phyloP scores from a whole-genome alignment of 345 rosid species.

The Angophora floribunda region DNA sequence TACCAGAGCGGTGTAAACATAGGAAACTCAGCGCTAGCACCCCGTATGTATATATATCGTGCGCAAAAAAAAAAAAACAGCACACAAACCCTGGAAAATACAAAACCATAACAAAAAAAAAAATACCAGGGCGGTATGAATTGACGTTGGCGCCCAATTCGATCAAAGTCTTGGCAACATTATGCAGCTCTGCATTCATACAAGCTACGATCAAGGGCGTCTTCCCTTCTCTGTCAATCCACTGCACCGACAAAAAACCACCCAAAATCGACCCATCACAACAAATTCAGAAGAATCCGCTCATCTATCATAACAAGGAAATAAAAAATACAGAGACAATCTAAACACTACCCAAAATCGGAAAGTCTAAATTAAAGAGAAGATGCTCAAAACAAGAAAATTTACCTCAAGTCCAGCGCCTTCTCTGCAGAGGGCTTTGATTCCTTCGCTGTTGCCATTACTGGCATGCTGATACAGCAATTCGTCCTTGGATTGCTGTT shows the following conservation, averaged over 20 bases:
- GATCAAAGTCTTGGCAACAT: slow-evolving; percentile 74
- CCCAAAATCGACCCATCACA: not conserved
- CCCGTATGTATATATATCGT: no score
- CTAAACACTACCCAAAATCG: not conserved
- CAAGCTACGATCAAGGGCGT: slow-evolving; percentile 85
- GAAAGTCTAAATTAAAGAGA: not conserved
- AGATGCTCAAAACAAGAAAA: not conserved
- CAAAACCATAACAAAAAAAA: not conserved
- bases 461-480: slow-evolving; percentile 75
- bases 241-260: slow-evolving; percentile 28
- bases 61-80: not conserved
- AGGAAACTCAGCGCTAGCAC: no score
- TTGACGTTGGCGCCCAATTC: slow-evolving; percentile 83
- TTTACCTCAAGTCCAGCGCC: slow-evolving; percentile 95
- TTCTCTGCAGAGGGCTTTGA: slow-evolving; percentile 59
- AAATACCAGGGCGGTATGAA: slow-evolving; percentile 77
- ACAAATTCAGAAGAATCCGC: not conserved
- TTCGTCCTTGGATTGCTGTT: slow-evolving; percentile 87
- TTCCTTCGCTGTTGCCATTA: slow-evolving; percentile 68
- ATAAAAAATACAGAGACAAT: not conserved
- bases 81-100: not conserved
- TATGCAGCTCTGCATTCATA: slow-evolving; percentile 46
- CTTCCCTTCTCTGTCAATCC: slow-evolving; percentile 88
- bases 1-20: no score
- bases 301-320: not conserved